Evolutionary conservation across 306 rosid species (phyloP).

Genomic region (Cucumis sativus): DNA sequence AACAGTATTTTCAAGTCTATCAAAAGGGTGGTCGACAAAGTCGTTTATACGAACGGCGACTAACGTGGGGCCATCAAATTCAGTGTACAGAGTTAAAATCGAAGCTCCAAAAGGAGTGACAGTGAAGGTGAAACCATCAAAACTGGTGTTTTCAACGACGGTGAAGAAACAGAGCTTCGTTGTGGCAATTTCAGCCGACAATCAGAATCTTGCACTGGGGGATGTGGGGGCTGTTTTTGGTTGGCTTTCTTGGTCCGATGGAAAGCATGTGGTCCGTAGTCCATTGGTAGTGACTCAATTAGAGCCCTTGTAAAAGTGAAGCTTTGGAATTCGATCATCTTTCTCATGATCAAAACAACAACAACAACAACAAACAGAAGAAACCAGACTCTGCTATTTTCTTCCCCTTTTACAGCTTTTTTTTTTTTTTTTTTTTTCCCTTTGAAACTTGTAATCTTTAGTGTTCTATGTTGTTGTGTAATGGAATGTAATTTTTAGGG

Average conservation of each 20-base stretch:
- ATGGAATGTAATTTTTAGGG: not conserved
- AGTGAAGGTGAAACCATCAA: slow-evolving; percentile 59
- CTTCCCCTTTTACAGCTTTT: not conserved
- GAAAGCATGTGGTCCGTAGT: slow-evolving; percentile 77
- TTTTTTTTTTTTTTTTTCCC: too few species aligned
- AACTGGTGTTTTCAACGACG: slow-evolving; percentile 37
- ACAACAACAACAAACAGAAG: not conserved
- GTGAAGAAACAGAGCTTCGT: slow-evolving; percentile 52
- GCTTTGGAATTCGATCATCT: not conserved
- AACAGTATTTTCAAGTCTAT: slow-evolving; percentile 32
- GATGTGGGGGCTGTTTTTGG: slow-evolving; percentile 71
- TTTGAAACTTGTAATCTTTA: not conserved
- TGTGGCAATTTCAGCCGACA: slow-evolving; percentile 44
- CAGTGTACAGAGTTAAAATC: slow-evolving; percentile 35
- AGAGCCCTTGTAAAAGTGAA: slow-evolving; percentile 36
- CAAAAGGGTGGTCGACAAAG: slow-evolving; percentile 26
- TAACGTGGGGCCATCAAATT: slow-evolving; percentile 48
- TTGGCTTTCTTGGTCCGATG: slow-evolving; percentile 67
- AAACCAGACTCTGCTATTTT: not conserved
- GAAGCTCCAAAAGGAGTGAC: slow-evolving; percentile 51
- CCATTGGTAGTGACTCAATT: slow-evolving; percentile 65
- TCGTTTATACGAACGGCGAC: slow-evolving; percentile 52
- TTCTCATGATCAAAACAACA: not conserved
- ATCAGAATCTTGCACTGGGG: slow-evolving; percentile 32
- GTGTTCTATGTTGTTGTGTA: not conserved